Conservation (phyloP, 768 basidiomycete genomes). For the Paxillus involutus region DNA sequence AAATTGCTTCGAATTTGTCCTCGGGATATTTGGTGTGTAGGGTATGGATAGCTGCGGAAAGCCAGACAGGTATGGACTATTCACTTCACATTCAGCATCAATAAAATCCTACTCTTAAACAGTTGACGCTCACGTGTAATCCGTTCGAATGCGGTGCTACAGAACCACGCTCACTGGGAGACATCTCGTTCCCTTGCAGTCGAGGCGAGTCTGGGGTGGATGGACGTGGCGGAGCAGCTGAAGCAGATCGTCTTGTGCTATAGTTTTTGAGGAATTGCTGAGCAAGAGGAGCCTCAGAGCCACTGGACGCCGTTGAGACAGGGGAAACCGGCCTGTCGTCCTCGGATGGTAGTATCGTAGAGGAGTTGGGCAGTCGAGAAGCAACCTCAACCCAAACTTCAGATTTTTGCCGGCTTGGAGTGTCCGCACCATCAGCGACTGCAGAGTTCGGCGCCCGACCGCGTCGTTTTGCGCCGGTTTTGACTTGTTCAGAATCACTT, state of each 20-base stretch:
- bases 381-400: constrained; percentile 38
- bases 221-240: constrained; percentile 19
- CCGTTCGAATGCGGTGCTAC: constrained; percentile 13
- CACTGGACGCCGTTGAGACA: constrained; percentile 71
- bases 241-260: constrained; percentile 35
- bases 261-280: constrained; percentile 59
- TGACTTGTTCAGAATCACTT: constrained; percentile 56
- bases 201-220: constrained; percentile 28
- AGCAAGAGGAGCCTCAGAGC: constrained; percentile 73
- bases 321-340: constrained; percentile 65
- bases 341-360: constrained; percentile 34
- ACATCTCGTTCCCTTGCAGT: constrained; percentile 7
- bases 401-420: constrained; percentile 44
- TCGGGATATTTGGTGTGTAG: constrained; percentile 75
- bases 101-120: constrained; percentile 26
- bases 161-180: constrained; percentile 17
- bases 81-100: constrained; percentile 33
- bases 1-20: constrained; percentile 79
- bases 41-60: constrained; percentile 60
- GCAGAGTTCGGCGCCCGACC: constrained; percentile 28
- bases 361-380: constrained; percentile 31
- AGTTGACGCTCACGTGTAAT: constrained; percentile 24
- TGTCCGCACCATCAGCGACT: constrained; percentile 46
- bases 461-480: constrained; percentile 53
- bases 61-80: constrained; percentile 63